Evolutionary conservation across 2,329 filamentous ascomycete species (phyloP).

Genomic region (Aspergillus sojae): DNA sequence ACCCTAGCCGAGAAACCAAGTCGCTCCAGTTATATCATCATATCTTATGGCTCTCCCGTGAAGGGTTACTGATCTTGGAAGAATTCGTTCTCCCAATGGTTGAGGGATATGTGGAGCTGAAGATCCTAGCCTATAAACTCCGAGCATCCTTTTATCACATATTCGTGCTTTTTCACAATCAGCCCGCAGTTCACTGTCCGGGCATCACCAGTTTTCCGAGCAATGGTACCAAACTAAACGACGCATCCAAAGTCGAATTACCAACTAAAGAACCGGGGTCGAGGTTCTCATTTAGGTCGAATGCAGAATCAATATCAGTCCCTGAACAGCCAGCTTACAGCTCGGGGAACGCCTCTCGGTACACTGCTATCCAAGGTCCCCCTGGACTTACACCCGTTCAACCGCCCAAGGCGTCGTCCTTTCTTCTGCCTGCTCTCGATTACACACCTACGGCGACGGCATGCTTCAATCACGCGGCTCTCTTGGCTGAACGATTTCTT

Average conservation of each 20-base stretch:
- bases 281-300: slow-evolving; percentile 23
- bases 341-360: slow-evolving; percentile 6
- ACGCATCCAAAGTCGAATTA: slow-evolving; percentile 28
- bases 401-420: slow-evolving; percentile 58
- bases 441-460: slow-evolving; percentile 81
- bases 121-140: slow-evolving; percentile 87
- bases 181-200: slow-evolving; percentile 71
- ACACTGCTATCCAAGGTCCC: slow-evolving; percentile 27
- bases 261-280: slow-evolving; percentile 21
- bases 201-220: slow-evolving; percentile 49
- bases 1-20: slow-evolving; percentile 74
- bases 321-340: slow-evolving; percentile 5
- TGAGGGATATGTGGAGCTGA: slow-evolving; percentile 75
- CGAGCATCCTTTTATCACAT: slow-evolving; percentile 95
- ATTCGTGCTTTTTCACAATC: slow-evolving; percentile 94
- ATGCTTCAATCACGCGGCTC: slow-evolving; percentile 77
- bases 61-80: slow-evolving; percentile 86
- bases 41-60: slow-evolving; percentile 92
- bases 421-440: slow-evolving; percentile 76
- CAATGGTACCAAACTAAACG: slow-evolving; percentile 31
- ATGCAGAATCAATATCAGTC: slow-evolving; percentile 18
- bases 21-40: slow-evolving; percentile 83
- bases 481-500: slow-evolving; percentile 73
- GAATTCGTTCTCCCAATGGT: slow-evolving; percentile 84
- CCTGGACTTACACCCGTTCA: slow-evolving; percentile 41